Conservation (phyloP, 345 rosid genomes). For the Leavenworthia alabamica region DNA sequence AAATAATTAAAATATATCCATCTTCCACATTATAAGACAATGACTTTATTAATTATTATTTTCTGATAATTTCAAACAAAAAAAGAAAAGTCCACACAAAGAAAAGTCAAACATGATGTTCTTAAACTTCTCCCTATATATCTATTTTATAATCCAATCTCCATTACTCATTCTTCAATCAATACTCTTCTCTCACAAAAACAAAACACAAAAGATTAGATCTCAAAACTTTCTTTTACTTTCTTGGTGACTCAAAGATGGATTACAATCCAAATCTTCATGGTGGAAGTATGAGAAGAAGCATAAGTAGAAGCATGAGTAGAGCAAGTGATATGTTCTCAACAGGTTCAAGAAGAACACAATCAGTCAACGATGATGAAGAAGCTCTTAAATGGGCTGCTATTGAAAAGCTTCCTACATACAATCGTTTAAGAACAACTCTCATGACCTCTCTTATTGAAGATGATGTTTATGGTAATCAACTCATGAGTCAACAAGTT, state of each 20-base stretch:
- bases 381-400: conserved; percentile 97
- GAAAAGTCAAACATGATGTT: conserved; percentile 25
- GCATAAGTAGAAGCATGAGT: conserved; percentile 56
- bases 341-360: conserved; percentile 37
- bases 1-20: too few relatives aligned
- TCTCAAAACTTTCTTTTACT: background rate
- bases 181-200: background rate
- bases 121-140: conserved; percentile 7
- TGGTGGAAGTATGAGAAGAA: conserved; percentile 25
- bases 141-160: background rate
- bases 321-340: conserved; percentile 50
- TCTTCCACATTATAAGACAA: background rate
- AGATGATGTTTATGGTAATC: too few relatives aligned
- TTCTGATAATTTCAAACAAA: background rate
- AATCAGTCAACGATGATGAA: conserved; percentile 57
- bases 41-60: background rate
- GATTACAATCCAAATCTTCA: conserved; percentile 24
- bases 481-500: conserved; percentile 39
- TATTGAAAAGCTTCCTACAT: conserved; percentile 78
- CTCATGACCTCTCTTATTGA: conserved; percentile 48
- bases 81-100: background rate
- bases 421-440: conserved; percentile 63
- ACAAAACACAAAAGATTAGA: background rate
- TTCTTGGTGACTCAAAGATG: background rate
- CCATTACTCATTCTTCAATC: background rate